Conservation (phyloP, 768 basidiomycete genomes). For the Lyophyllum atratum region DNA sequence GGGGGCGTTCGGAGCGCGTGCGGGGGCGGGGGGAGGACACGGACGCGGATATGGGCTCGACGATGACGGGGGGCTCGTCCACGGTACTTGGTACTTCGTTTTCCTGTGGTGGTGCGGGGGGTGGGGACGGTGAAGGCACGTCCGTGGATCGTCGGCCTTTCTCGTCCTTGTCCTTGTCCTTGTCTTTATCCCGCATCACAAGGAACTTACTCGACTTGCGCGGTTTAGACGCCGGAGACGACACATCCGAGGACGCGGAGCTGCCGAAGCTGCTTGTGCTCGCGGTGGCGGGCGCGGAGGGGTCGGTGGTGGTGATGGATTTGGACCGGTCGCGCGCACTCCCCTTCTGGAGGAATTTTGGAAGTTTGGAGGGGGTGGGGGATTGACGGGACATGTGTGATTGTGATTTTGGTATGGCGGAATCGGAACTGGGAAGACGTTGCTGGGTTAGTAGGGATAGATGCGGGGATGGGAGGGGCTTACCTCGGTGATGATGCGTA, state of each 20-base stretch:
- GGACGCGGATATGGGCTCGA: constrained; percentile 57
- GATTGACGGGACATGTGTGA: too few relatives aligned
- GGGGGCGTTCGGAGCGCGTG: constrained; percentile 58
- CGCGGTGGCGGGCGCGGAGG: not conserved
- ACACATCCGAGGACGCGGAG: not conserved
- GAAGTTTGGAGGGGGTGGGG: constrained; percentile 4
- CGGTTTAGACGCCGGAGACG: not conserved
- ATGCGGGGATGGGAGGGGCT: too few relatives aligned
- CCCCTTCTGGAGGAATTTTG: constrained; percentile 1
- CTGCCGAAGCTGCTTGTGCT: not conserved
- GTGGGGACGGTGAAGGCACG: constrained; percentile 42
- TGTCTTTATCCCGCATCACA: not conserved
- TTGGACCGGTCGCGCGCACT: not conserved
- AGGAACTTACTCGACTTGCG: not conserved
- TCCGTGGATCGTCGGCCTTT: not conserved
- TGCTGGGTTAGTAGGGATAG: too few relatives aligned
- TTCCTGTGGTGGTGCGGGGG: not conserved
- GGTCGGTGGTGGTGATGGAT: not conserved
- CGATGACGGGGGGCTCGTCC: constrained; percentile 65
- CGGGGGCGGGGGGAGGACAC: constrained; percentile 54
- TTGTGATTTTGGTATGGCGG: too few relatives aligned
- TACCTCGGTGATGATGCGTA: too few relatives aligned
- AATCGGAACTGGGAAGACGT: too few relatives aligned
- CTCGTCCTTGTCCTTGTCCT: not conserved
- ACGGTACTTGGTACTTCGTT: constrained; percentile 1